Conservation (phyloP, 1,284 basidiomycete genomes). For the Apiotrichum veenhuisii region DNA sequence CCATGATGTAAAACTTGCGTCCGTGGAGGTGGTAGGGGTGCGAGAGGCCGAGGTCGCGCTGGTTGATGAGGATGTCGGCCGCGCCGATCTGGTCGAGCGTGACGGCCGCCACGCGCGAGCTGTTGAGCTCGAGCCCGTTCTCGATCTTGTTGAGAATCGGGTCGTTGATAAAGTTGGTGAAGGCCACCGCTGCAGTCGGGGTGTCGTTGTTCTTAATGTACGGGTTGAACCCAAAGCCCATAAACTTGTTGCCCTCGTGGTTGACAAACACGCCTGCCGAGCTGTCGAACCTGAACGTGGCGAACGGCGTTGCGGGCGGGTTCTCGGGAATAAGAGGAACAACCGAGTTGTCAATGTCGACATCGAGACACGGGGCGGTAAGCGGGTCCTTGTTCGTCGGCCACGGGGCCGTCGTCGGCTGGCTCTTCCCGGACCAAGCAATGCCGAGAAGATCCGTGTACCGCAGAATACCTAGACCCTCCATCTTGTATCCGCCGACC, state of each 20-base stretch:
- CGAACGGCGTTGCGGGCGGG: conserved; percentile 18
- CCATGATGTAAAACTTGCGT: conserved; percentile 34
- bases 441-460: conserved; percentile 17
- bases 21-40: conserved; percentile 47
- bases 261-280: conserved; percentile 21
- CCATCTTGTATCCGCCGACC: not conserved
- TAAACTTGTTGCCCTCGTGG: conserved; percentile 7
- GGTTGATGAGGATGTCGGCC: conserved; percentile 32
- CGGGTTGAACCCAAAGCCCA: conserved; percentile 26
- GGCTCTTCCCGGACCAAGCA: not conserved
- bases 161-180: conserved; percentile 21
- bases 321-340: conserved; percentile 27
- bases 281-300: conserved; percentile 25
- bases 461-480: conserved; percentile 20
- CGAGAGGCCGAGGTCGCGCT: conserved; percentile 33
- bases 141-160: not conserved
- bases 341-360: conserved; percentile 25
- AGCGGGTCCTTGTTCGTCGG: not conserved
- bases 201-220: conserved; percentile 22
- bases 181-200: conserved; percentile 18
- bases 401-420: not conserved
- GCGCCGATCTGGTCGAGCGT: conserved; percentile 26
- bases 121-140: not conserved
- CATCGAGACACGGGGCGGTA: conserved; percentile 15
- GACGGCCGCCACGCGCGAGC: conserved; percentile 13